phyloP scores from a whole-genome alignment of 495 filamentous ascomycete genomes.

The Pyrenula massariospora region DNA sequence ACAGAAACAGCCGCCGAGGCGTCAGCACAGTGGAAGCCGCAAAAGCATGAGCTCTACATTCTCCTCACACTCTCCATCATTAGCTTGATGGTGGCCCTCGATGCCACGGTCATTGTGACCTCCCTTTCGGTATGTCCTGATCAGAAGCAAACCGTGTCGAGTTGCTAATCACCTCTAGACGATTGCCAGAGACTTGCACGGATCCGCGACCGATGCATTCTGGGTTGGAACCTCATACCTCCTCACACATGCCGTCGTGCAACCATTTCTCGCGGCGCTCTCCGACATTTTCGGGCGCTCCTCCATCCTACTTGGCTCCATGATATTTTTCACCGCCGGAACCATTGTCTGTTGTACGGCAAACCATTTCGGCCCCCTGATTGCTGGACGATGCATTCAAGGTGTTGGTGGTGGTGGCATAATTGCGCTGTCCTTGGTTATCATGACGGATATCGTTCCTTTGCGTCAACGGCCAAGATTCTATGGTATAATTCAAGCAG shows the following conservation, averaged over 20 bases:
- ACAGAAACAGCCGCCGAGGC: background rate
- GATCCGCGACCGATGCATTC: conserved; percentile 34
- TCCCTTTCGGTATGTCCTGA: conserved; percentile 16
- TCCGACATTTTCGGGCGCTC: conserved; percentile 35
- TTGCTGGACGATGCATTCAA: conserved; percentile 22
- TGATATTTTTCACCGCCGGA: conserved; percentile 17
- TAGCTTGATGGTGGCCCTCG: conserved; percentile 40
- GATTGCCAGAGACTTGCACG: conserved; percentile 30
- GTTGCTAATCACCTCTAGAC: conserved; percentile 9
- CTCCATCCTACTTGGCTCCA: conserved; percentile 21
- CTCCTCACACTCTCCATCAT: conserved; percentile 31
- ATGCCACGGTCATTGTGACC: conserved; percentile 40
- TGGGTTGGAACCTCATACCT: conserved; percentile 45
- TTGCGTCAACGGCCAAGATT: conserved; percentile 23
- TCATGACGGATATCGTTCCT: conserved; percentile 25
- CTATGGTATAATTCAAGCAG: conserved; percentile 13
- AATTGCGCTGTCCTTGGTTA: conserved; percentile 13
- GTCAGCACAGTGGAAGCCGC: background rate
- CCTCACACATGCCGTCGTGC: conserved; percentile 30
- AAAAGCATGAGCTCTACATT: conserved; percentile 7
- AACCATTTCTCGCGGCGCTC: conserved; percentile 34
- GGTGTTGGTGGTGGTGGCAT: conserved; percentile 25
- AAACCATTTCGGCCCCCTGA: conserved; percentile 8
- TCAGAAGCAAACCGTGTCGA: background rate
- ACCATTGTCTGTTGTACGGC: conserved; percentile 11